Conservation (phyloP, 2,329 filamentous ascomycete species). For the Ambrosiella beaveri region DNA sequence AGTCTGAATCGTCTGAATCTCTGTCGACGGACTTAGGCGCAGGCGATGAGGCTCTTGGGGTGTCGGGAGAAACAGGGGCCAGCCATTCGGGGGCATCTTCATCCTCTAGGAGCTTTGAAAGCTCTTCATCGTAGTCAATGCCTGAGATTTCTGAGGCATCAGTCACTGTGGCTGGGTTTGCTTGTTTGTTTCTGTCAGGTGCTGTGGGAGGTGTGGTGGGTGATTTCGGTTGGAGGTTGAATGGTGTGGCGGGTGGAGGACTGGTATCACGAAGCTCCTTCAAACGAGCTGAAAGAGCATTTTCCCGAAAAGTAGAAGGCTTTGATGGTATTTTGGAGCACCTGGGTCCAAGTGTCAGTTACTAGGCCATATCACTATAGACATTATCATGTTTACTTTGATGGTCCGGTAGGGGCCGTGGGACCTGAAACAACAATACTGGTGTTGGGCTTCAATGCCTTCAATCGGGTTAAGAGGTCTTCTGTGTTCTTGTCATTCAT, state of each 20-base stretch:
- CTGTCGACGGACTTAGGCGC: not conserved
- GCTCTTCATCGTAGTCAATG: constrained; percentile 28
- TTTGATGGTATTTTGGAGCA: constrained; percentile 1
- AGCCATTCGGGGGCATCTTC: constrained; percentile 18
- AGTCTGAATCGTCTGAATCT: constrained; percentile 31
- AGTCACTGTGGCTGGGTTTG: not conserved
- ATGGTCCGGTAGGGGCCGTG: not conserved
- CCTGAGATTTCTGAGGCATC: not conserved
- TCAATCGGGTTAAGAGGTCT: constrained; percentile 32
- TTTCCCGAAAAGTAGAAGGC: constrained; percentile 26
- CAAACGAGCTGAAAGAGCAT: constrained; percentile 34
- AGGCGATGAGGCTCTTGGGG: not conserved
- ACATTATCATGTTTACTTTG: not conserved
- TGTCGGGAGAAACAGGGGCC: not conserved
- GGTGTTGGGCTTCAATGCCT: constrained; percentile 30
- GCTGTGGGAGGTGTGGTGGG: not conserved
- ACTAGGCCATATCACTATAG: not conserved
- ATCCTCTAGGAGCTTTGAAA: constrained; percentile 24
- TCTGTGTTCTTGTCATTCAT: constrained; percentile 6
- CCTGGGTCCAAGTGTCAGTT: not conserved
- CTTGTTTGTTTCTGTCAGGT: not conserved
- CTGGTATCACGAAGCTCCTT: constrained; percentile 26
- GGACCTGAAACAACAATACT: constrained; percentile 16
- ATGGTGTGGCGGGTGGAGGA: not conserved
- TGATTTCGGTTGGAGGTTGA: not conserved